Evolutionary conservation across 164 flowering plant genomes (phyloP).

Genomic region (Vitis cinerea): DNA sequence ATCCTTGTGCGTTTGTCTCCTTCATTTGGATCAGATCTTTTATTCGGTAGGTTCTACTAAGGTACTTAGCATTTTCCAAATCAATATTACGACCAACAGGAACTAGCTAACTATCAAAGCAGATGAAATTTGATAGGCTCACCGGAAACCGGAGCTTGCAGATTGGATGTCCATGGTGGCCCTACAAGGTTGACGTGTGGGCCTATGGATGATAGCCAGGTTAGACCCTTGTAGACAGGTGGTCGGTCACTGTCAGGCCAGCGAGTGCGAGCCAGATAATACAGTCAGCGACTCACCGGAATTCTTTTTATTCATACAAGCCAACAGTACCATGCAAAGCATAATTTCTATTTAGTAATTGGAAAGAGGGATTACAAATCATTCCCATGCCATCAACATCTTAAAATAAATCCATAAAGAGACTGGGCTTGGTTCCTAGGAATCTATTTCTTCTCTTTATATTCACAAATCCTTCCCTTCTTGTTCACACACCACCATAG

Average conservation of each 20-base stretch:
- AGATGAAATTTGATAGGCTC: neutral
- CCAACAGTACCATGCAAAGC: slow-evolving; percentile 34
- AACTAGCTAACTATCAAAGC: neutral
- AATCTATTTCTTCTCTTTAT: slow-evolving; percentile 24
- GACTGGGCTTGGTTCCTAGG: slow-evolving; percentile 22
- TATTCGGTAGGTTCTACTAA: too few species aligned
- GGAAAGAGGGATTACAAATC: slow-evolving; percentile 5
- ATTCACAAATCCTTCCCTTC: slow-evolving; percentile 9
- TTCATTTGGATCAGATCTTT: too few species aligned
- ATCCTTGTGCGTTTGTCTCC: too few species aligned
- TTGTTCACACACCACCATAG: slow-evolving; percentile 8
- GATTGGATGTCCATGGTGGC: neutral
- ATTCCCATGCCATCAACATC: neutral
- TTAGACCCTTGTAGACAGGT: slow-evolving; percentile 6
- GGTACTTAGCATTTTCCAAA: too few species aligned
- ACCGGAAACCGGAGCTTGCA: neutral
- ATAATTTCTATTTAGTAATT: neutral
- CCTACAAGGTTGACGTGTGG: neutral
- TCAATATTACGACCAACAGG: too few species aligned
- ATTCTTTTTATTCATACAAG: neutral
- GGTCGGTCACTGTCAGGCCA: slow-evolving; percentile 4
- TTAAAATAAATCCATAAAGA: slow-evolving; percentile 7
- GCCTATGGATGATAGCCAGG: neutral
- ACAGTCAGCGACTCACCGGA: neutral
- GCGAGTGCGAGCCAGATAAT: slow-evolving; percentile 16